These are phyloP conservation scores for Fragaria nilgerrensis DNA, from an alignment of 306 rosid genomes.

Conservation along the genomic window DNA sequence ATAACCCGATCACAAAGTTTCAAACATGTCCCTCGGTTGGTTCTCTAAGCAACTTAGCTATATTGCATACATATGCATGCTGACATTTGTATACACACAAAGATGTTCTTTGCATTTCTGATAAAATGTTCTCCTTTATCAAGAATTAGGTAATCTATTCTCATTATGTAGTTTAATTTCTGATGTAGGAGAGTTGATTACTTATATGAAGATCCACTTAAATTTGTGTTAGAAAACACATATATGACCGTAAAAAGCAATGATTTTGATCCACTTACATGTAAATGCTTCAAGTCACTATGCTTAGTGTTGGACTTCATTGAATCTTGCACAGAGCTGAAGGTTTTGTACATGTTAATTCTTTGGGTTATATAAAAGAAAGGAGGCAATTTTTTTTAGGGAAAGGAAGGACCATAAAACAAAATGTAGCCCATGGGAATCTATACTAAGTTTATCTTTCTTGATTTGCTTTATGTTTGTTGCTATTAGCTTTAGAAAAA, in stretches of 20 bases:
- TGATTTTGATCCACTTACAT: background rate
- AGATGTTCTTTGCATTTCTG: background rate
- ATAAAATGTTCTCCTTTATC: background rate
- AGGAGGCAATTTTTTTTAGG: background rate
- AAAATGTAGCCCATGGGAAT: constrained; percentile 15
- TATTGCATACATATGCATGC: background rate
- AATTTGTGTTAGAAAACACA: background rate
- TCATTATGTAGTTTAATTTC: background rate
- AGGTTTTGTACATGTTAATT: background rate
- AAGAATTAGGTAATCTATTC: background rate
- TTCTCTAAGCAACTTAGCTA: background rate
- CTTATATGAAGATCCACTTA: background rate
- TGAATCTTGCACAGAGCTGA: background rate
- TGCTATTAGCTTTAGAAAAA: constrained; percentile 29
- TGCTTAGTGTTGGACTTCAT: background rate
- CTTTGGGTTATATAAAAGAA: background rate
- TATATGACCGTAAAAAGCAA: background rate
- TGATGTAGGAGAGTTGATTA: background rate
- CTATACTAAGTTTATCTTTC: constrained; percentile 4
- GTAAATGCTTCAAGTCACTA: background rate
- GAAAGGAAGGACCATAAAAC: constrained; percentile 15
- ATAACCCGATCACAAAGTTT: background rate
- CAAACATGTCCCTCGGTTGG: constrained; percentile 18
- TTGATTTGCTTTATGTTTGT: constrained; percentile 12
- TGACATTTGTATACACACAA: background rate